Evolutionary conservation across 2,329 filamentous ascomycete genomes (phyloP), one percentile per base, ranked within the genome.

Genomic region (Huntiella savannae): DNA sequence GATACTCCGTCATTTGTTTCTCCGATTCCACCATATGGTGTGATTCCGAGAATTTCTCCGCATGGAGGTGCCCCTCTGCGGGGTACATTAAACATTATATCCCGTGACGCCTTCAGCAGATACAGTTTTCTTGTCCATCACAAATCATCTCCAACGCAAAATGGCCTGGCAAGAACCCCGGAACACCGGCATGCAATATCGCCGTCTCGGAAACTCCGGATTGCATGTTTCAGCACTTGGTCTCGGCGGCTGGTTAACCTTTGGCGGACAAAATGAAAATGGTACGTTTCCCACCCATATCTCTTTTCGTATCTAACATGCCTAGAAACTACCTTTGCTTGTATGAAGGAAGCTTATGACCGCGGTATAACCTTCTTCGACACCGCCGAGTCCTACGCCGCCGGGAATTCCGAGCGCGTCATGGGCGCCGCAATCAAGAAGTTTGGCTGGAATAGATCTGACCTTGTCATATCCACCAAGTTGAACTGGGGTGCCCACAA

Each of bases 241-340:
- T 1, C 63, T 82, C 0, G 79, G 73, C 33, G 68, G 71, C 40
- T 75, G 73, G 73, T 63, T 82, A 45, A 82, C 77, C 1, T 80
- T 78, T 50, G 77, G 77, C 45, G 76, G 75, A 3, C 72, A 77
- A 39, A 49, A 49, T 13, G 47, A 49, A 28, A 49, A 49, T 16
- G 47, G 47, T 49, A 43, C 4, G 13, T 32, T 7, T 19, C 36
- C 19, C 5, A n/a, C 4, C 12, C n/a, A 4, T 3, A 32, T 33
- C 39, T 11, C 6, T 19, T 28, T 13, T 13, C 33, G 12, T 40
- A 6, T 11, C 15, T 38, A 43, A 28, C 17, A 40, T 17, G 4
- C 4, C 8, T 42, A 62, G 62, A 64, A 55, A 59, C 58, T 33
- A 64, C 74, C 0, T 74, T 71, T 55, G 64, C 66, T 44, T 75